Conservation (phyloP, 768 basidiomycete species). For the Nidularia pulvinata region DNA sequence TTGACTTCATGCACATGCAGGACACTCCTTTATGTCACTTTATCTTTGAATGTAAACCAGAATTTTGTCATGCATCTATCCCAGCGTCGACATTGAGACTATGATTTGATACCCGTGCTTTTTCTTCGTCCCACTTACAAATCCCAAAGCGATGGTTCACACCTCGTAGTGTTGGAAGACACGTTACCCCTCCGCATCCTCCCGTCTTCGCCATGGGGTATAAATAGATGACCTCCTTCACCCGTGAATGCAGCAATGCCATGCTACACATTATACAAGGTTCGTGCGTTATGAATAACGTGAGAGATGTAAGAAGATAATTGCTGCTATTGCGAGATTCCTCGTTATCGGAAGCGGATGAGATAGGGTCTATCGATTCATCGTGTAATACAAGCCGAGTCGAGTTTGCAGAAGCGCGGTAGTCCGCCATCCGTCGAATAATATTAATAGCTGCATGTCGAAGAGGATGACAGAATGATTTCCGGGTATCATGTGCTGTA, state of each 20-base stretch:
- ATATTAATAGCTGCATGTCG: conserved; percentile 84
- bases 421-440: conserved; percentile 65
- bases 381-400: background rate
- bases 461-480: conserved; percentile 70
- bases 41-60: background rate
- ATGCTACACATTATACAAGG: conserved; percentile 99
- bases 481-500: conserved; percentile 71
- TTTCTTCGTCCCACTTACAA: conserved; percentile 54
- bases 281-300: conserved; percentile 92
- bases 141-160: conserved; percentile 91
- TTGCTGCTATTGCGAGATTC: conserved; percentile 60
- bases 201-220: conserved; percentile 77
- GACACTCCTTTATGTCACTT: background rate
- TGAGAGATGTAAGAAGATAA: conserved; percentile 86
- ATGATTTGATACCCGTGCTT: conserved; percentile 6
- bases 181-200: conserved; percentile 79
- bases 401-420: conserved; percentile 28
- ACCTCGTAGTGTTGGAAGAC: conserved; percentile 78
- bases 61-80: conserved; percentile 33
- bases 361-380: background rate
- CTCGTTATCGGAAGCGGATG: conserved; percentile 10
- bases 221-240: conserved; percentile 82
- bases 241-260: conserved; percentile 94
- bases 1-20: background rate
- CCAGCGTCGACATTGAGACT: conserved; percentile 23